Evolutionary conservation across 139 green algal species (phyloP).

Genomic region (Volvox reticuliferus): DNA sequence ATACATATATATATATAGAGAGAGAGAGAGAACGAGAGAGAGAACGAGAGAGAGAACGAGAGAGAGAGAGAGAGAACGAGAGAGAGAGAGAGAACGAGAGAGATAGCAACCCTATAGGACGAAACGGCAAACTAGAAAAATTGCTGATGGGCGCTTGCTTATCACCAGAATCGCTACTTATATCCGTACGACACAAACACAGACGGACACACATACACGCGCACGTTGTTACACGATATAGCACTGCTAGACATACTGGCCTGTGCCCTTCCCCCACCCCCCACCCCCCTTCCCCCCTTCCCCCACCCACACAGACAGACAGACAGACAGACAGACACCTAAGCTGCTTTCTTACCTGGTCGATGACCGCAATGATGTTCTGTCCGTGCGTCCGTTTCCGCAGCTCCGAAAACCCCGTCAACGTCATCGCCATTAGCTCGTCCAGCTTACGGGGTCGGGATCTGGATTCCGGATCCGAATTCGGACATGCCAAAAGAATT

Average conservation of each 20-base stretch:
- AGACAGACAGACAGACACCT: no score
- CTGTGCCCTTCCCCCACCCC: no score
- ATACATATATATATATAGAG: background rate
- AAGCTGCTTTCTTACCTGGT: constrained; percentile 32
- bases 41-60: background rate
- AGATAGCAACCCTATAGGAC: no score
- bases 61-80: background rate
- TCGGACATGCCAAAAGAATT: background rate
- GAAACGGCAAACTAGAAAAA: no score
- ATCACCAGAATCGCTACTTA: no score
- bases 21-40: no score
- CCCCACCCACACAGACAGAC: background rate
- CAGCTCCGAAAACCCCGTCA: constrained; percentile 13
- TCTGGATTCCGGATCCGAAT: background rate
- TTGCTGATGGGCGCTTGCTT: no score
- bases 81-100: no score
- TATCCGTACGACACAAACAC: no score
- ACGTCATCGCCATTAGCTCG: constrained; percentile 8
- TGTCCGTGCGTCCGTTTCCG: constrained; percentile 30
- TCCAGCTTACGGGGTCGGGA: background rate
- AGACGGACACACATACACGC: no score
- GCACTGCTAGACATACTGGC: no score
- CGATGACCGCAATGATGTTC: constrained; percentile 44
- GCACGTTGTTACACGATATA: no score
- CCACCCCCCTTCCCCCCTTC: background rate